Percentiles rank a stretch among this genome's conserved stretches.
phyloP scores from a whole-genome alignment of 371 early-diverging fungal species.

The Mucor indicus region DNA sequence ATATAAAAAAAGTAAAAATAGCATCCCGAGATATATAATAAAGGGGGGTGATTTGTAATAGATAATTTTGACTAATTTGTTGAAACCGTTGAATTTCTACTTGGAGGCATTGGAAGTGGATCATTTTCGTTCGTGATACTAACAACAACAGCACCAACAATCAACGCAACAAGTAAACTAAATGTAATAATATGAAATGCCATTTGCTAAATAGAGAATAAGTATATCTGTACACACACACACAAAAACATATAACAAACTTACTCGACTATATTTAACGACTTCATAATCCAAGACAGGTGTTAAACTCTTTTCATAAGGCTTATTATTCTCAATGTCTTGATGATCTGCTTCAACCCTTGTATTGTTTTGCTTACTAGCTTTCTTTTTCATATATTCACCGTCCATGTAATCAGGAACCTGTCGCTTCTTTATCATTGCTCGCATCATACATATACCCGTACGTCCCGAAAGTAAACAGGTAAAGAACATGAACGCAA shows the following conservation, averaged over 20 bases:
- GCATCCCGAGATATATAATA: no score
- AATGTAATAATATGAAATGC: conserved; percentile 1
- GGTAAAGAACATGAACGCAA: conserved; percentile 2
- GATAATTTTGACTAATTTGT: not conserved
- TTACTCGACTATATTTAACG: conserved; percentile 5
- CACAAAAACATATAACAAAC: not conserved
- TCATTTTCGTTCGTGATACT: conserved; percentile 4
- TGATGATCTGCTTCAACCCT: not conserved
- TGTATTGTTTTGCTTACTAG: not conserved
- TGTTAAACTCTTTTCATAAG: not conserved
- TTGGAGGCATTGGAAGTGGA: no score
- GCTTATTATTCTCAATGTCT: conserved; percentile 2
- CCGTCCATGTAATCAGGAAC: conserved; percentile 7
- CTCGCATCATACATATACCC: conserved; percentile 13
- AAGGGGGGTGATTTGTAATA: no score
- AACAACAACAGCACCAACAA: conserved; percentile 1
- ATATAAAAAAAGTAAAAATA: no score
- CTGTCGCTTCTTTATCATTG: conserved; percentile 5
- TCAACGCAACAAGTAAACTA: not conserved
- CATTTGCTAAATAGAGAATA: conserved; percentile 9
- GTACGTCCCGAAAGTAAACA: conserved; percentile 7
- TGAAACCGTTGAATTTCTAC: not conserved
- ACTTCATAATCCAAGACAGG: conserved; percentile 11
- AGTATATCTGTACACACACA: not conserved
- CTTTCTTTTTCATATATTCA: no score